Percentiles rank a stretch among this genome's conserved stretches.
These are phyloP conservation scores for Pseudopediastrum boryanum DNA, from an alignment of 139 green algal genomes.

Conservation along the genomic window DNA sequence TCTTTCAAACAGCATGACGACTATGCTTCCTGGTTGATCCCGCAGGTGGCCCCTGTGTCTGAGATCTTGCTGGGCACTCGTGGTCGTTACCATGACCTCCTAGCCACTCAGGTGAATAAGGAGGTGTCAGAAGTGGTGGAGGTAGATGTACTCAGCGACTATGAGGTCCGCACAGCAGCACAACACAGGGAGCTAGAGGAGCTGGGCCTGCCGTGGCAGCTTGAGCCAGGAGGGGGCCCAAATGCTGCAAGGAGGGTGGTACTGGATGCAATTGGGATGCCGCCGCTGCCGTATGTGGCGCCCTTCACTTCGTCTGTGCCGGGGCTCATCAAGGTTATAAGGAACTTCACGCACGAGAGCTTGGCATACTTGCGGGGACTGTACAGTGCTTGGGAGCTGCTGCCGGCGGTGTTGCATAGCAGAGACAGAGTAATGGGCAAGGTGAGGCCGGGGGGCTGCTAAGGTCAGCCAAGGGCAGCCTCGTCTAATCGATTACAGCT, in stretches of 20 bases:
- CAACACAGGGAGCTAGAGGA: slow-evolving; percentile 31
- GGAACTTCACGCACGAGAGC: slow-evolving; percentile 49
- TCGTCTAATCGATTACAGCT: too few relatives aligned
- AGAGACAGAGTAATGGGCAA: slow-evolving; percentile 62
- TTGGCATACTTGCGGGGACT: slow-evolving; percentile 58
- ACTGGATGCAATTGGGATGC: slow-evolving; percentile 11
- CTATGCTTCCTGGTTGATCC: too few relatives aligned
- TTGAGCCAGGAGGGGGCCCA: slow-evolving; percentile 27
- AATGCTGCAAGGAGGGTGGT: not conserved
- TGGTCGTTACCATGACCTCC: slow-evolving; percentile 23
- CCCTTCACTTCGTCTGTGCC: slow-evolving; percentile 60
- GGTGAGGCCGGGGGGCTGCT: slow-evolving; percentile 36
- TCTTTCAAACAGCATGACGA: too few relatives aligned
- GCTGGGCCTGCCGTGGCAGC: slow-evolving; percentile 58
- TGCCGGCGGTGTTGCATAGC: slow-evolving; percentile 49
- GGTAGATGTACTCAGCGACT: slow-evolving; percentile 17
- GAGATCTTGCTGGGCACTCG: slow-evolving; percentile 26
- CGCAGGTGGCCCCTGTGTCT: slow-evolving; percentile 27
- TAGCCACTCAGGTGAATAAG: not conserved
- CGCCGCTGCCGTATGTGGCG: slow-evolving; percentile 41
- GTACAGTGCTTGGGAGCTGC: slow-evolving; percentile 65
- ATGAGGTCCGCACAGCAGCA: slow-evolving; percentile 17
- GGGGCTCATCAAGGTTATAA: slow-evolving; percentile 38
- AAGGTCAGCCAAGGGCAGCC: too few relatives aligned
- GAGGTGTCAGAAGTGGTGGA: not conserved